Conservation (phyloP, 2,329 filamentous ascomycete species). For the Aspergillus sp. region DNA sequence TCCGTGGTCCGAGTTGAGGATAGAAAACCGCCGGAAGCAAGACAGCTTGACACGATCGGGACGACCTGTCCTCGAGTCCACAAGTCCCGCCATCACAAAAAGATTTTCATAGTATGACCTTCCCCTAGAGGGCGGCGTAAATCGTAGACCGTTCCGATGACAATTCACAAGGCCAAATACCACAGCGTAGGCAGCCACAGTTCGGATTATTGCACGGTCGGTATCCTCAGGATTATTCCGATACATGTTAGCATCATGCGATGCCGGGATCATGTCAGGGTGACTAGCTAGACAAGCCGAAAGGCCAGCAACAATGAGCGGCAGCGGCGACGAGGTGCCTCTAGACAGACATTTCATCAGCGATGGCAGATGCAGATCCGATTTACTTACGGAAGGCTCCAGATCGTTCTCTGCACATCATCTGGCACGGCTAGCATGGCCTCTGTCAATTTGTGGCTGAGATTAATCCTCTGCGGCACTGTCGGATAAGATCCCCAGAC, state of each 20-base stretch:
- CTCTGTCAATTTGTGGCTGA: constrained; percentile 23
- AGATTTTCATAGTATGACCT: constrained; percentile 59
- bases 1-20: constrained; percentile 61
- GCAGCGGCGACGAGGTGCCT: constrained; percentile 23
- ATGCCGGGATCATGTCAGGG: constrained; percentile 25
- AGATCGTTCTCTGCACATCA: constrained; percentile 26
- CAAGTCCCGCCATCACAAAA: constrained; percentile 56
- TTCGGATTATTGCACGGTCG: constrained; percentile 28
- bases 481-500: constrained; percentile 34
- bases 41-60: constrained; percentile 51
- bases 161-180: constrained; percentile 28
- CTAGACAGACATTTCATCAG: constrained; percentile 14
- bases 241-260: constrained; percentile 25
- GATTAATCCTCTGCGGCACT: constrained; percentile 16
- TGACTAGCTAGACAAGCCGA: constrained; percentile 29
- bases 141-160: constrained; percentile 26
- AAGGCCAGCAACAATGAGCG: constrained; percentile 33
- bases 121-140: constrained; percentile 32
- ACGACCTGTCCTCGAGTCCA: constrained; percentile 50
- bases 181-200: constrained; percentile 29
- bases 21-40: constrained; percentile 56
- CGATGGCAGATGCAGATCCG: not conserved
- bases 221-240: constrained; percentile 20
- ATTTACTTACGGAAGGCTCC: constrained; percentile 27
- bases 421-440: constrained; percentile 26